Conservation (phyloP, 768 basidiomycete species). For the Mrakia hoshinonis region DNA sequence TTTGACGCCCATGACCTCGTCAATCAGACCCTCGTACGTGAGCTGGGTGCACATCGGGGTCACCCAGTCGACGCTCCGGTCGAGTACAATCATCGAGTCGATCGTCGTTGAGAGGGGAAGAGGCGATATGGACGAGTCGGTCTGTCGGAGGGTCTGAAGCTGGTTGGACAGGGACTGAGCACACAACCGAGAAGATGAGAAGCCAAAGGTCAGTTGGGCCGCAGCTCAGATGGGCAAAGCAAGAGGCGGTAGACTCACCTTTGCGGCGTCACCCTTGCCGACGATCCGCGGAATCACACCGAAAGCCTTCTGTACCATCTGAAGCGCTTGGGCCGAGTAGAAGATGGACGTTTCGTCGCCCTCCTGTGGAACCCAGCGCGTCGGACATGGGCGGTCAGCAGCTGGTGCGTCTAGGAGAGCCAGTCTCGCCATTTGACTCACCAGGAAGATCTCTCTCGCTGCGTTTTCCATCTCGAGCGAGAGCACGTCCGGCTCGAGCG, state of each 20-base stretch:
- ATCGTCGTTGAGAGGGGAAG: conserved; percentile 50
- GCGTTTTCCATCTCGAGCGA: conserved; percentile 78
- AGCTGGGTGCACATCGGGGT: conserved; percentile 90
- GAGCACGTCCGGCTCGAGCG: conserved; percentile 82
- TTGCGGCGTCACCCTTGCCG: conserved; percentile 75
- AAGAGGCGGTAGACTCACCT: conserved; percentile 34
- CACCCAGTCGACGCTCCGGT: conserved; percentile 87
- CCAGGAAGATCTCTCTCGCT: conserved; percentile 85
- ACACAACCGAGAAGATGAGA: not conserved
- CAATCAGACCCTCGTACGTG: conserved; percentile 91
- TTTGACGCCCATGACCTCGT: conserved; percentile 80
- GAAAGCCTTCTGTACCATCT: conserved; percentile 68
- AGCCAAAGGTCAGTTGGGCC: not conserved
- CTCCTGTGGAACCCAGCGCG: conserved; percentile 49
- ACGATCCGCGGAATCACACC: conserved; percentile 84
- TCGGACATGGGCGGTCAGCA: not conserved
- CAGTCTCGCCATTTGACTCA: conserved; percentile 44
- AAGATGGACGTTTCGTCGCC: conserved; percentile 85
- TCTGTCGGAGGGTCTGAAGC: conserved; percentile 53
- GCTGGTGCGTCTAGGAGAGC: not conserved
- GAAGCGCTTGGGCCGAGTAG: conserved; percentile 76
- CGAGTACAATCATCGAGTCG: conserved; percentile 79
- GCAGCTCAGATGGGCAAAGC: not conserved
- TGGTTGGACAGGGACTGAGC: conserved; percentile 68
- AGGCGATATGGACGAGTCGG: conserved; percentile 39